Conservation (phyloP, 306 rosid genomes). For the Acacia crassicarpa region DNA sequence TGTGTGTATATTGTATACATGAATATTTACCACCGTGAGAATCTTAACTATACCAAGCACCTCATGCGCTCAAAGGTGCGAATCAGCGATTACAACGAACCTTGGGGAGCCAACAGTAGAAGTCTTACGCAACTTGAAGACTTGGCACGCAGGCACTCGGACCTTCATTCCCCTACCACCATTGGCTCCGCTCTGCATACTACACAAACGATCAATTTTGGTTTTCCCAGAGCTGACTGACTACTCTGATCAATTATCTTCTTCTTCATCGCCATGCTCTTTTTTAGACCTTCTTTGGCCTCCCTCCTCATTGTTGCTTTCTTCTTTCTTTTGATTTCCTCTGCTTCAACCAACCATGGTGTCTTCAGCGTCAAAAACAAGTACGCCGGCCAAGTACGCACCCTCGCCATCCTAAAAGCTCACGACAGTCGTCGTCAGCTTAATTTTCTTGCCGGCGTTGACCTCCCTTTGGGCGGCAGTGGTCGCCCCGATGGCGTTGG, state of each 20-base stretch:
- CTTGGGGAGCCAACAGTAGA: neutral
- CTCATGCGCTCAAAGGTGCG: neutral
- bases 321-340: constrained; percentile 29
- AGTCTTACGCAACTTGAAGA: neutral
- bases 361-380: constrained; percentile 83
- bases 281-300: neutral
- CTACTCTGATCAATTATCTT: neutral
- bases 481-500: constrained; percentile 96
- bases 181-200: neutral
- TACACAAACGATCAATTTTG: neutral
- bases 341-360: constrained; percentile 49
- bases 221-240: neutral
- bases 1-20: too few species aligned
- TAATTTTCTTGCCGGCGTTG: constrained; percentile 80
- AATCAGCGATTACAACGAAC: neutral
- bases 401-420: constrained; percentile 70
- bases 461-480: constrained; percentile 86
- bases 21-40: too few species aligned
- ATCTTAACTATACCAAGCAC: neutral
- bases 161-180: neutral
- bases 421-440: constrained; percentile 89
- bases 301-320: neutral
- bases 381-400: constrained; percentile 67
- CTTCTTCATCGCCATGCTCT: constrained; percentile 12
- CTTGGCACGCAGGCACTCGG: neutral